Conservation (phyloP, 257 asterid genomes). For the Penstemon eatonii region DNA sequence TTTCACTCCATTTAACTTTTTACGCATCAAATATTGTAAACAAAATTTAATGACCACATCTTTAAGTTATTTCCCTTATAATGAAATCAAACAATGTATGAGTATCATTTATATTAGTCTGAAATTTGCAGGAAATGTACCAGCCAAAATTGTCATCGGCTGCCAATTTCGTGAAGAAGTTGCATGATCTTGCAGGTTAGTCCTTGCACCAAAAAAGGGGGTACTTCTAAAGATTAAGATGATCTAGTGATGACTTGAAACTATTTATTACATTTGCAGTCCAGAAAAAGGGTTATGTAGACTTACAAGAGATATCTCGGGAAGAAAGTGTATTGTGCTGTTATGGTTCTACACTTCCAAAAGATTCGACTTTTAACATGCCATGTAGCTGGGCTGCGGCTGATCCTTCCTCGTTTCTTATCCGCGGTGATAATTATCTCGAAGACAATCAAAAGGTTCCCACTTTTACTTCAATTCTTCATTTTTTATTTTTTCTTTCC, state of each 20-base stretch:
- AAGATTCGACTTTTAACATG: slow-evolving; percentile 51
- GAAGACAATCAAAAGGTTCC: slow-evolving; percentile 67
- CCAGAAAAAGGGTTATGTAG: slow-evolving; percentile 72
- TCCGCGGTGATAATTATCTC: slow-evolving; percentile 75
- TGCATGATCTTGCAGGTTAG: slow-evolving; percentile 76
- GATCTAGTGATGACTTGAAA: slow-evolving; percentile 10
- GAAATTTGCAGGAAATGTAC: slow-evolving; percentile 47
- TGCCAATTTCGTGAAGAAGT: slow-evolving; percentile 60
- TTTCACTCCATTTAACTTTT: too few species aligned
- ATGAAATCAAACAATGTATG: background rate
- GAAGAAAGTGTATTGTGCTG: slow-evolving; percentile 45
- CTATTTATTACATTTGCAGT: slow-evolving; percentile 35
- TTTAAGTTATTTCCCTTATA: background rate
- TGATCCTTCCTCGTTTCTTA: slow-evolving; percentile 70
- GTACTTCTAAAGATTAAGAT: slow-evolving; percentile 6
- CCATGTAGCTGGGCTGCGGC: slow-evolving; percentile 70
- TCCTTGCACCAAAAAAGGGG: background rate
- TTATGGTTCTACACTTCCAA: slow-evolving; percentile 74
- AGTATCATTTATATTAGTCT: slow-evolving; percentile 6
- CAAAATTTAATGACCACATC: background rate
- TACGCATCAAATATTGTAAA: too few species aligned
- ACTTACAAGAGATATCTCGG: slow-evolving; percentile 59
- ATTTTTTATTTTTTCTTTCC: background rate
- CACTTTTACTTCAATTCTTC: background rate
- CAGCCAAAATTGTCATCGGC: slow-evolving; percentile 57